Base-by-base conservation (phyloP, 2,329 filamentous ascomycete species). In the Chrysoporthe cubensis region DNA sequence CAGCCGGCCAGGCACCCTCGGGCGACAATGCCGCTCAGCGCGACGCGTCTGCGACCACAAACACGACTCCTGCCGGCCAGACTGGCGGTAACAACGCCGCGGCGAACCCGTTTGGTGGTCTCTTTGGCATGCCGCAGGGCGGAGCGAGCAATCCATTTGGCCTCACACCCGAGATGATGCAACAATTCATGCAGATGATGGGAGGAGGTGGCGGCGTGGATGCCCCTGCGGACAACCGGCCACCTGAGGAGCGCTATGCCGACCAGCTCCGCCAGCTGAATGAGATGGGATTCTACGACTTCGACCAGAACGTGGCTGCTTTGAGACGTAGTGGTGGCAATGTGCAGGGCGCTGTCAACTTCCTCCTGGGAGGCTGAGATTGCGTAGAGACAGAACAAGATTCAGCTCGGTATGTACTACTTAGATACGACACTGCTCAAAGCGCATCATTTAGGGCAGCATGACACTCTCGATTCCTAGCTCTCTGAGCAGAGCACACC, bases 251-350 rank as follows among this genome's bases (percentile, higher is more conserved):
- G 80, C 85, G 93, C 68, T 99, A 97, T 74, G 94, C 92, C 3
- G 90, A 92, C 43, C 95, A 99, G 80, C 83, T 99, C 62, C 86
- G 93, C 69, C 94, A 98, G 80, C 82, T 99, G 71, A 99, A 99
- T 78, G 96, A 98, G 72, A 99, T 99, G 96, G 96, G 96, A 3
- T 99, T 99, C 81, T 97, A 89, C 77, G 94, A 99, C 76, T 99
- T 98, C 76, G 95, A 99, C 64, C 84, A 92, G 73, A 99, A 99
- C 74, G 88, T 99, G 43, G 89, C 91, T 66, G 96, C 96, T 5
- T 81, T 99, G 75, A 87, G 95, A 78, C 87, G 95, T 74, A 93
- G 92, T 69, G 96, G 96, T 9, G 96, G 96, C 13, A 97, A 92
- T 77, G 96, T 98, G 52, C 94, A 98, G 78, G 96, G 95, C 13